These are phyloP conservation scores for Cladosporium sphaerospermum DNA, from an alignment of 2,329 filamentous ascomycete genomes.

Conservation along the genomic window DNA sequence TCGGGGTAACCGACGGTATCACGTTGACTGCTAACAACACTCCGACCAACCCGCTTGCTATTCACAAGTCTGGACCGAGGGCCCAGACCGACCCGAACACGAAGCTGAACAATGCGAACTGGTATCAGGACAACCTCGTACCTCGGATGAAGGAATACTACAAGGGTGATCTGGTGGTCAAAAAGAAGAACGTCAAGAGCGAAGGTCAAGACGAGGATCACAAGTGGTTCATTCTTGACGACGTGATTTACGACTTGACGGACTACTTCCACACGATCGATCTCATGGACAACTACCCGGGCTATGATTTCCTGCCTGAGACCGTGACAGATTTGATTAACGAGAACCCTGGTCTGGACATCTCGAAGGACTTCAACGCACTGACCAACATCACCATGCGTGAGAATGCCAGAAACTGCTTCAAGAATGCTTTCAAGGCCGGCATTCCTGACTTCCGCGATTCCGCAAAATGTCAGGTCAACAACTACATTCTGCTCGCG, in stretches of 20 bases:
- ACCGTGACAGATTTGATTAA: constrained; percentile 63
- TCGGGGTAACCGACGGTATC: constrained; percentile 58
- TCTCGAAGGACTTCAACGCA: constrained; percentile 59
- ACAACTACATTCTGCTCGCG: constrained; percentile 82
- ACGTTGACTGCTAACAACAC: constrained; percentile 61
- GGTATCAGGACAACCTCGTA: constrained; percentile 71
- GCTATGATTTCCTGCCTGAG: constrained; percentile 66
- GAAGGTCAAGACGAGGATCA: constrained; percentile 63
- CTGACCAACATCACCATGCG: constrained; percentile 49
- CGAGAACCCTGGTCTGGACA: constrained; percentile 70
- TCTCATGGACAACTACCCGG: constrained; percentile 43
- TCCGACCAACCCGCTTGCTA: constrained; percentile 38
- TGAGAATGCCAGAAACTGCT: constrained; percentile 68
- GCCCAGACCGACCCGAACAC: constrained; percentile 48
- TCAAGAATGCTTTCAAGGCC: constrained; percentile 75
- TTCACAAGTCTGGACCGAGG: constrained; percentile 63
- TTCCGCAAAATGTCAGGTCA: constrained; percentile 68
- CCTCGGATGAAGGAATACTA: constrained; percentile 80
- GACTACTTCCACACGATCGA: constrained; percentile 80
- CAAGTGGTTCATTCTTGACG: constrained; percentile 73
- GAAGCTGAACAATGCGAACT: constrained; percentile 56
- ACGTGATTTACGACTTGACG: constrained; percentile 79
- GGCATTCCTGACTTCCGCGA: constrained; percentile 82
- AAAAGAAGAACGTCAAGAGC: constrained; percentile 50
- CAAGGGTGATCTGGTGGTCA: constrained; percentile 78